These are phyloP conservation scores for Penicillium sp. DNA, from an alignment of 2,329 filamentous ascomycete species.

Conservation along the genomic window DNA sequence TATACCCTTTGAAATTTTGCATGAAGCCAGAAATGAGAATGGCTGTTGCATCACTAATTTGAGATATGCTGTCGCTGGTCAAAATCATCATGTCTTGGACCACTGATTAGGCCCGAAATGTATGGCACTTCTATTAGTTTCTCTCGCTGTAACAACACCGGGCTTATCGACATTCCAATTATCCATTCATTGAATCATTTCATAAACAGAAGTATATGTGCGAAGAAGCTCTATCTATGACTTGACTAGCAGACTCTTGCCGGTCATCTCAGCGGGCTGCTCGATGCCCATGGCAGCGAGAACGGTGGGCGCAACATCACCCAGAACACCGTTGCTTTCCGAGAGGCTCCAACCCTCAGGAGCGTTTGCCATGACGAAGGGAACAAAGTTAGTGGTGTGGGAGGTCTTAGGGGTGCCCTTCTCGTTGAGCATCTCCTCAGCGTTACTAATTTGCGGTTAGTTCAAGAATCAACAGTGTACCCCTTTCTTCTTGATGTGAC, in stretches of 20 bases:
- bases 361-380: conserved; percentile 96
- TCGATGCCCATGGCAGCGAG: conserved; percentile 86
- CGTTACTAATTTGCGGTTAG: conserved; percentile 59
- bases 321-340: conserved; percentile 83
- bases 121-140: neutral
- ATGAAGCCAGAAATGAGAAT: conserved; percentile 1
- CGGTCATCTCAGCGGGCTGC: conserved; percentile 89
- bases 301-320: conserved; percentile 94
- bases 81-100: too few species aligned
- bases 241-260: conserved; percentile 78
- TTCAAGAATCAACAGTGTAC: neutral
- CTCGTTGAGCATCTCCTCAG: conserved; percentile 97
- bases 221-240: conserved; percentile 29
- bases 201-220: conserved; percentile 18
- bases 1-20: conserved; percentile 19
- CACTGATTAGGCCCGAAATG: too few species aligned
- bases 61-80: too few species aligned
- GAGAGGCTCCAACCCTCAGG: conserved; percentile 84
- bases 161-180: conserved; percentile 19
- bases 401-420: conserved; percentile 97
- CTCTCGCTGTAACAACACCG: neutral
- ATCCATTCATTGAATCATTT: conserved; percentile 27
- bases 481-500: conserved; percentile 24
- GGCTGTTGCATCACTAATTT: too few species aligned
- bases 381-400: conserved; percentile 97